These are phyloP conservation scores for Lyophyllum atratum DNA, from an alignment of 768 basidiomycete genomes.

Conservation along the genomic window DNA sequence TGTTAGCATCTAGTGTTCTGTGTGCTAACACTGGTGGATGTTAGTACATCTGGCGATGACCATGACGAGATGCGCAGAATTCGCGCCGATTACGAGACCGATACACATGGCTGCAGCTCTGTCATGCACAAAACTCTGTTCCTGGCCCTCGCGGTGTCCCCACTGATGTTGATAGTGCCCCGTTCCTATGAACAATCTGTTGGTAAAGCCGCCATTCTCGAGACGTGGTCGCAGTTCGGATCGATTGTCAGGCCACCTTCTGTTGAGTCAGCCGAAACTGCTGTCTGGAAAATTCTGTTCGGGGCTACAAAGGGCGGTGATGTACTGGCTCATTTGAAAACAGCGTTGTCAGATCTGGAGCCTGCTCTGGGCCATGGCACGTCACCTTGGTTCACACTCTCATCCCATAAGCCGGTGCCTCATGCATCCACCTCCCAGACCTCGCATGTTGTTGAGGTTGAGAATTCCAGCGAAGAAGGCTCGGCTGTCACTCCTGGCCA, in stretches of 20 bases:
- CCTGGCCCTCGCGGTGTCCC: background rate
- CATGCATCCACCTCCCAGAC: too few relatives aligned
- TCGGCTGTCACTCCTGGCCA: too few relatives aligned
- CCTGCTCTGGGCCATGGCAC: too few relatives aligned
- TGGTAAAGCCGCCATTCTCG: background rate
- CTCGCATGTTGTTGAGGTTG: too few relatives aligned
- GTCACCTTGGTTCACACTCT: too few relatives aligned
- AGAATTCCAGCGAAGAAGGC: too few relatives aligned
- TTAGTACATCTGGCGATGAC: background rate
- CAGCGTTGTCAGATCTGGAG: too few relatives aligned
- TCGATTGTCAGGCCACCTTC: background rate
- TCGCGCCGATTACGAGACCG: background rate
- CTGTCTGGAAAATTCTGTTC: background rate
- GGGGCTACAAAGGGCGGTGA: background rate
- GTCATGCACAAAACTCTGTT: background rate
- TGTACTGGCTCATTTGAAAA: background rate
- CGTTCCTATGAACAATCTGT: background rate
- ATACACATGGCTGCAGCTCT: background rate
- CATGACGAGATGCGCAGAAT: background rate
- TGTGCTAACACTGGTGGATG: background rate
- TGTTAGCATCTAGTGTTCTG: background rate
- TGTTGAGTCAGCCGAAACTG: background rate
- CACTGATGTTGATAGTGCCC: background rate
- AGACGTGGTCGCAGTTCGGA: background rate
- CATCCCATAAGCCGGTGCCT: too few relatives aligned